These are phyloP conservation scores for Metrosideros polymorpha DNA, from an alignment of 441 rosid species.

Conservation along the genomic window DNA sequence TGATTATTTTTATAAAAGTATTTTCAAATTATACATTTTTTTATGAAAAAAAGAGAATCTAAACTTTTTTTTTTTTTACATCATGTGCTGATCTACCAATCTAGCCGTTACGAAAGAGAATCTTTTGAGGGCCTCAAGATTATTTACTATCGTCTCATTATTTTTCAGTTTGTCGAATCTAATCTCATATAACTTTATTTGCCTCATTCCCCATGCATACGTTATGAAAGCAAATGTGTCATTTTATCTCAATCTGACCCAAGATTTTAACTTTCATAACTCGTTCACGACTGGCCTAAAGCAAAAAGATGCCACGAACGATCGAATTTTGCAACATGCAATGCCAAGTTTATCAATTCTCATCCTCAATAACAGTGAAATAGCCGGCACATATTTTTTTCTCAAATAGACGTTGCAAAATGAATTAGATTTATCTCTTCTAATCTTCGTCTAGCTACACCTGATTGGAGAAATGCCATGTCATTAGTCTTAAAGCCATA, in stretches of 20 bases:
- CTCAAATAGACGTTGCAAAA: neutral
- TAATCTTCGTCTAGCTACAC: neutral
- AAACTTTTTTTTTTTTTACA: neutral
- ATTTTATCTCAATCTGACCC: neutral
- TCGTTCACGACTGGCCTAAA: neutral
- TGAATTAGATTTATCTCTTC: neutral
- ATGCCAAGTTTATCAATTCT: neutral
- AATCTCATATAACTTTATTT: neutral
- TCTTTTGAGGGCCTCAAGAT: neutral
- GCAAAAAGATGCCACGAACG: neutral
- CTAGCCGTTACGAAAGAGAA: neutral
- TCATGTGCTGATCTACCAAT: neutral
- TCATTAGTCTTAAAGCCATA: neutral
- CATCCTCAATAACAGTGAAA: neutral
- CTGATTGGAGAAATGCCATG: neutral
- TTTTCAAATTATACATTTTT: no score
- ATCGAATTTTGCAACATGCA: neutral
- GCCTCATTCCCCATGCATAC: neutral
- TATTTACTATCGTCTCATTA: neutral
- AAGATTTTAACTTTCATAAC: neutral
- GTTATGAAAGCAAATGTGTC: neutral
- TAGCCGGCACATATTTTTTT: neutral
- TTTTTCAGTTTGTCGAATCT: neutral
- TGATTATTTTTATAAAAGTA: no score
- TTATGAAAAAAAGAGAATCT: rapidly evolving